Evolutionary conservation across 192 early-diverging fungal species (phyloP).

Genomic region (Backusella australiensis): DNA sequence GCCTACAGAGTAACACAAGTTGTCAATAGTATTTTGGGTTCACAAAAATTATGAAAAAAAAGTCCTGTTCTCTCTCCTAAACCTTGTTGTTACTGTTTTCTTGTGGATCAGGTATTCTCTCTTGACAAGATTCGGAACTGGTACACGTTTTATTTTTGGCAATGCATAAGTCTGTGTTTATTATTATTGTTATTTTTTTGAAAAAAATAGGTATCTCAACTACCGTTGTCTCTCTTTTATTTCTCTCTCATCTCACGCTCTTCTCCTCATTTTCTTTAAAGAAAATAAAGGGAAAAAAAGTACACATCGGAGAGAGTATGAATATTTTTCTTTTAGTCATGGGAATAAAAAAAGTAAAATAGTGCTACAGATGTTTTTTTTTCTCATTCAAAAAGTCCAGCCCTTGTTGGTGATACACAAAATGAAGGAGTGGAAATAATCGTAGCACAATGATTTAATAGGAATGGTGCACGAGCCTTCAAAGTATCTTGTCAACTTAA

Average conservation of each 20-base stretch:
- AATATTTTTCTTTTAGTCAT: not conserved
- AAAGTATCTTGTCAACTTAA: constrained; percentile 9
- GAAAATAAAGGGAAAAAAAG: not conserved
- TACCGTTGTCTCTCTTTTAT: not conserved
- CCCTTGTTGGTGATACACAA: not conserved
- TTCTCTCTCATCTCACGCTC: not conserved
- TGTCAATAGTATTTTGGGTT: not conserved
- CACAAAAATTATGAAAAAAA: not conserved
- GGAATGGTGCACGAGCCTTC: constrained; percentile 15
- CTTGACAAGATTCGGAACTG: not conserved
- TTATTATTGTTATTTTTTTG: not conserved
- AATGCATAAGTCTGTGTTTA: not conserved
- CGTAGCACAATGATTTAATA: not conserved
- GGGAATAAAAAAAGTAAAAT: not conserved
- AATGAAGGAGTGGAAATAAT: not conserved
- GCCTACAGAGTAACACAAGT: not conserved
- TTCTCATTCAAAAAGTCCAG: constrained; percentile 1
- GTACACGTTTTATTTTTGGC: not conserved
- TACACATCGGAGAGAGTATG: not conserved
- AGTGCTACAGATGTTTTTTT: not conserved
- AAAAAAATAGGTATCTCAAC: not conserved
- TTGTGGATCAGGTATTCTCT: not conserved
- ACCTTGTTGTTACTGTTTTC: not conserved
- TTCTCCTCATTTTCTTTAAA: not conserved
- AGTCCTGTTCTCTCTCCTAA: not conserved